These are phyloP conservation scores for Aspergillus sclerotiicarbonarius DNA, from an alignment of 495 filamentous ascomycete species.

Conservation along the genomic window DNA sequence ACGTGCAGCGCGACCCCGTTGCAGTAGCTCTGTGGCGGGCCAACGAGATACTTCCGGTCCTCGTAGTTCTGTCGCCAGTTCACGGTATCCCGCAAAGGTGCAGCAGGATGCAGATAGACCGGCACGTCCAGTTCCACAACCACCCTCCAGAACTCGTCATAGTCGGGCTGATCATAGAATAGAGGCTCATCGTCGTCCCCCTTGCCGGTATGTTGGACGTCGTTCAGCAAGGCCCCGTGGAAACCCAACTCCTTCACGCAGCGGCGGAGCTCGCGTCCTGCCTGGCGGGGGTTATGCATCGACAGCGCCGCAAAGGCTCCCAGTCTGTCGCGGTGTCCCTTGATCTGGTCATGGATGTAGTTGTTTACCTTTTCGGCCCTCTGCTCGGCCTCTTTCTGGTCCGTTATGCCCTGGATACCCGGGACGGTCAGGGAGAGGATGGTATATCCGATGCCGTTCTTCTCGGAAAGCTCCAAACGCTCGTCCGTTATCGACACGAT, in stretches of 20 bases:
- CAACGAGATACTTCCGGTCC: conserved; percentile 25
- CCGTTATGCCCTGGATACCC: conserved; percentile 47
- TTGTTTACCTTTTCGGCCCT: conserved; percentile 43
- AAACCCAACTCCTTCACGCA: conserved; percentile 49
- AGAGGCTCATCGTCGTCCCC: background rate
- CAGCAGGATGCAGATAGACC: conserved; percentile 53
- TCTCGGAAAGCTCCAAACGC: conserved; percentile 45
- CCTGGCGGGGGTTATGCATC: conserved; percentile 43
- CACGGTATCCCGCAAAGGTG: conserved; percentile 20
- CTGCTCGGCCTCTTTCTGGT: conserved; percentile 17
- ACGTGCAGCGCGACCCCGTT: conserved; percentile 36
- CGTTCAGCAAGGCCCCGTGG: conserved; percentile 50
- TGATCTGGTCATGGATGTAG: conserved; percentile 43
- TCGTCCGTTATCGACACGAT: conserved; percentile 36
- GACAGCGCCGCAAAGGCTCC: conserved; percentile 44
- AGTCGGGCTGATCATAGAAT: conserved; percentile 45
- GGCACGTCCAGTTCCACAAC: conserved; percentile 51
- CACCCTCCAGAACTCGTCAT: conserved; percentile 48
- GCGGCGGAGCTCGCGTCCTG: conserved; percentile 45
- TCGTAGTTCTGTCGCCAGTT: conserved; percentile 20
- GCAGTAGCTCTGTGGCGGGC: conserved; percentile 35
- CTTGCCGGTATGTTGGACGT: conserved; percentile 34
- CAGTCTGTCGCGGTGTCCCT: conserved; percentile 36
- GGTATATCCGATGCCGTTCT: conserved; percentile 52
- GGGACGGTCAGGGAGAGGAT: conserved; percentile 46